Evolutionary conservation across 306 rosid species (phyloP).

Genomic region (Trifolium fragiferum): DNA sequence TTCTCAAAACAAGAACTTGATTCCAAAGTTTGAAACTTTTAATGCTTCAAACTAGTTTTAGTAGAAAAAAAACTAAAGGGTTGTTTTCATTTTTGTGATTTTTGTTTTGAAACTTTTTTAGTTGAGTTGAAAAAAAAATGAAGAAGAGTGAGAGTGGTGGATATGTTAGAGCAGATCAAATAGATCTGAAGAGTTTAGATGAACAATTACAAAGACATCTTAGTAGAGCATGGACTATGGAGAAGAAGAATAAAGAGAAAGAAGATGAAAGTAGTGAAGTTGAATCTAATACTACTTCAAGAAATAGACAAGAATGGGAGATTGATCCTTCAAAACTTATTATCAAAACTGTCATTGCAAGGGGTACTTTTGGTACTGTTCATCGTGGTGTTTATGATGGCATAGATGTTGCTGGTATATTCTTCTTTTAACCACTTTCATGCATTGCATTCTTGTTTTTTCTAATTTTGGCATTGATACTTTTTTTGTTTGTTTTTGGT

Average conservation of each 20-base stretch:
- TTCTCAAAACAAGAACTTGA: constrained; percentile 41
- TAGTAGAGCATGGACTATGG: constrained; percentile 90
- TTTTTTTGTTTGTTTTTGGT: neutral
- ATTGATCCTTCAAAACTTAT: constrained; percentile 90
- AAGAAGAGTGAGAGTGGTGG: constrained; percentile 82
- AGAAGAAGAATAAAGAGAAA: constrained; percentile 75
- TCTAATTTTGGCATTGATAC: neutral
- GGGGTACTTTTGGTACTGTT: constrained; percentile 98
- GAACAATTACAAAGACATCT: constrained; percentile 97
- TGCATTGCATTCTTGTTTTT: neutral
- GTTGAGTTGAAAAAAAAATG: constrained; percentile 48
- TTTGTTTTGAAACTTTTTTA: neutral
- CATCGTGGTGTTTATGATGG: constrained; percentile 97
- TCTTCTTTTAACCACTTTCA: neutral
- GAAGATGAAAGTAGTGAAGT: constrained; percentile 52
- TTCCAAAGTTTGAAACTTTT: constrained; percentile 32
- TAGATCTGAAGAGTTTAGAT: constrained; percentile 98
- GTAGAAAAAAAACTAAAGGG: constrained; percentile 26
- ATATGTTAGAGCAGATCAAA: constrained; percentile 97
- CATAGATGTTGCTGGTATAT: constrained; percentile 83
- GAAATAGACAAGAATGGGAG: constrained; percentile 91
- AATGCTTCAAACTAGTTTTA: constrained; percentile 22
- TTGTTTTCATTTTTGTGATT: neutral
- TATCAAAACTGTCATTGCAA: constrained; percentile 83
- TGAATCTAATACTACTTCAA: constrained; percentile 30